Base-by-base conservation (phyloP, 2,329 filamentous ascomycete genomes). In the Colletotrichum higginsianum region DNA sequence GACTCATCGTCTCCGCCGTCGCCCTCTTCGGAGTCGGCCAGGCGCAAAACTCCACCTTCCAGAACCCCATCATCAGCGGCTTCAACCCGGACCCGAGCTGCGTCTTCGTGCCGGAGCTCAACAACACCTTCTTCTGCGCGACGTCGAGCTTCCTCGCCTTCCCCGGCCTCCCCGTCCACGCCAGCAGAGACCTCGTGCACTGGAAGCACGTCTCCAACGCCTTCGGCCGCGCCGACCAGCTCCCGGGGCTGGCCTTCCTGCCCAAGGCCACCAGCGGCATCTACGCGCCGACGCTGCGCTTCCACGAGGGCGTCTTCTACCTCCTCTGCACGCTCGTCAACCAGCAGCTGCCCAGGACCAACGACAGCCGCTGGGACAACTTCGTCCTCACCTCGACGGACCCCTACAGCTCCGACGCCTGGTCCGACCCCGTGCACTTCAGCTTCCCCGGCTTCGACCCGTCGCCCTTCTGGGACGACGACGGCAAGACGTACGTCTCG, bases 401-500 rank as follows among this genome's bases (percentile, higher is more conserved):
- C 26, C 75, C 74, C 0, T 79, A 74, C 40, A 66, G 75, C 0
- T 75, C 77, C 12, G 67, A 72, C 0, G 61, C 73, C 0, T 79
- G 78, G 78, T 76, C 75, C 11, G 77, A 79, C 40, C 77, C 78
- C 0, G 74, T 79, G 0, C 74, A 73, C 0, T 79, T 78, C 42
- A 71, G 68, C 7, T 73, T 77, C 18, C 73, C 62, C 0, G 74
- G 75, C 8, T 79, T 79, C 63, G 89, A 91, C 64, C 86, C 88
- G 0, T 85, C 83, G 44, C 83, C 85, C 0, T 88, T 89, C 74
- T 90, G 87, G 86, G 86, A 90, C 61, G 83, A 84, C 0, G 85
- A 90, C 57, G 88, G 88, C 1, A 86, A 83, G 67, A 80, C 84
- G 0, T 90, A 89, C 67, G 84, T 88, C 4, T 82, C 82, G 0